Conservation (phyloP, 768 basidiomycete genomes). For the Pleurotus eryngii region DNA sequence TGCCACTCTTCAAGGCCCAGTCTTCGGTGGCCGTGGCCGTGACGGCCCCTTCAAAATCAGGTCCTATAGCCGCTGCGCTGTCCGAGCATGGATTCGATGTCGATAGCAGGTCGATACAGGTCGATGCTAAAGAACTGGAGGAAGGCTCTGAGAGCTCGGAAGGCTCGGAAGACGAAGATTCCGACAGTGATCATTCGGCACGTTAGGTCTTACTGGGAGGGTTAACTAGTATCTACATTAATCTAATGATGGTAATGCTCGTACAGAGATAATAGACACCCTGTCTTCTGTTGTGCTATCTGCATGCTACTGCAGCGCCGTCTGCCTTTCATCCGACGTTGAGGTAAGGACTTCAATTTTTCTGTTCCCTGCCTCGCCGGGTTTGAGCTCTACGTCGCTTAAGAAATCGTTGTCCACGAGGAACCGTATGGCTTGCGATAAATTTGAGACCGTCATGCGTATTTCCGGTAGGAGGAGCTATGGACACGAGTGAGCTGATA, state of each 20-base stretch:
- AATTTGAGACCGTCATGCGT: slow-evolving; percentile 81
- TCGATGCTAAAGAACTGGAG: slow-evolving; percentile 51
- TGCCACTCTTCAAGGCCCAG: slow-evolving; percentile 79
- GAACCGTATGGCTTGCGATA: slow-evolving; percentile 91
- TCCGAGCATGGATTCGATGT: slow-evolving; percentile 72
- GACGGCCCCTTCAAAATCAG: slow-evolving; percentile 77
- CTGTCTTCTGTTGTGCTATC: neutral
- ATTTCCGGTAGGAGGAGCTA: slow-evolving; percentile 86
- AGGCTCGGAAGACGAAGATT: slow-evolving; percentile 31
- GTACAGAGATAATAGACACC: neutral
- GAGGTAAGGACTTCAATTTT: slow-evolving; percentile 56
- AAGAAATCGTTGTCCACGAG: slow-evolving; percentile 89
- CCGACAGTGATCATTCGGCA: slow-evolving; percentile 27
- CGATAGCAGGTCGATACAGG: slow-evolving; percentile 64
- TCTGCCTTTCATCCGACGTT: neutral
- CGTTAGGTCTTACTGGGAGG: neutral
- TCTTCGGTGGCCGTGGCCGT: slow-evolving; percentile 80
- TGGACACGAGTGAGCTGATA: slow-evolving; percentile 5
- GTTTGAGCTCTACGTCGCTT: slow-evolving; percentile 70
- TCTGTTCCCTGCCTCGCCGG: slow-evolving; percentile 68
- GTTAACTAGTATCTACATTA: slow-evolving; percentile 9
- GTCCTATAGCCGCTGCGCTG: slow-evolving; percentile 65
- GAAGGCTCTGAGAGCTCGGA: slow-evolving; percentile 26
- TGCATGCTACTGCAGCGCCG: no score
- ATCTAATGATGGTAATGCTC: slow-evolving; percentile 7